These are phyloP conservation scores for Pichia sp. DNA, from an alignment of 1,139 yeast species.

Conservation along the genomic window DNA sequence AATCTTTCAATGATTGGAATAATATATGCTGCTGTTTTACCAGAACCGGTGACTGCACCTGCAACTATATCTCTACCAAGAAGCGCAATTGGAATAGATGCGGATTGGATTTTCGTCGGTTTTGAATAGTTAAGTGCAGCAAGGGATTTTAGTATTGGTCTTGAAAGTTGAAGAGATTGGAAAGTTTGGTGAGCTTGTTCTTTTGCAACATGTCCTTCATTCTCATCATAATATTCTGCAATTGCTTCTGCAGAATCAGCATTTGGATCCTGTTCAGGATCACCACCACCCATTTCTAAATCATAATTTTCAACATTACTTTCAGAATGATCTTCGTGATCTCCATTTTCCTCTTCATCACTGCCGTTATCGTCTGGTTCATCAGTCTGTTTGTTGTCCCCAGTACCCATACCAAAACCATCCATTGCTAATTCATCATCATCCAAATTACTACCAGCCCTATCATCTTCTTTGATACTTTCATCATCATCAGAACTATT, in stretches of 20 bases:
- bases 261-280: conserved; percentile 29
- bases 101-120: conserved; percentile 92
- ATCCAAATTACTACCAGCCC: conserved; percentile 23
- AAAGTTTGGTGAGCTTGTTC: conserved; percentile 54
- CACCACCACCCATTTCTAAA: conserved; percentile 30
- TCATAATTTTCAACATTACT: conserved; percentile 29
- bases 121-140: conserved; percentile 70
- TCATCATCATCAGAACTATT: conserved; percentile 26
- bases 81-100: conserved; percentile 88
- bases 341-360: conserved; percentile 34
- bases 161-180: conserved; percentile 71
- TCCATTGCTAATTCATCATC: conserved; percentile 60
- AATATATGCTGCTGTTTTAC: conserved; percentile 97
- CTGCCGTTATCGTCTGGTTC: conserved; percentile 22
- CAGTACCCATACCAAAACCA: conserved; percentile 68
- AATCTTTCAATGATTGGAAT: conserved; percentile 92
- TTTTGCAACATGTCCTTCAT: conserved; percentile 41
- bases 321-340: conserved; percentile 56
- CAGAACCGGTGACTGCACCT: conserved; percentile 99
- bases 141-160: conserved; percentile 84
- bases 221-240: conserved; percentile 59
- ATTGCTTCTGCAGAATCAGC: conserved; percentile 65
- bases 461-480: conserved; percentile 27
- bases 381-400: conserved; percentile 19
- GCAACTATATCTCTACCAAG: conserved; percentile 93